A percentile compares a stretch with the other conserved stretches of the same genome.
phyloP scores from a whole-genome alignment of 2,329 filamentous ascomycete genomes.

The Sordariomycetes sp. region DNA sequence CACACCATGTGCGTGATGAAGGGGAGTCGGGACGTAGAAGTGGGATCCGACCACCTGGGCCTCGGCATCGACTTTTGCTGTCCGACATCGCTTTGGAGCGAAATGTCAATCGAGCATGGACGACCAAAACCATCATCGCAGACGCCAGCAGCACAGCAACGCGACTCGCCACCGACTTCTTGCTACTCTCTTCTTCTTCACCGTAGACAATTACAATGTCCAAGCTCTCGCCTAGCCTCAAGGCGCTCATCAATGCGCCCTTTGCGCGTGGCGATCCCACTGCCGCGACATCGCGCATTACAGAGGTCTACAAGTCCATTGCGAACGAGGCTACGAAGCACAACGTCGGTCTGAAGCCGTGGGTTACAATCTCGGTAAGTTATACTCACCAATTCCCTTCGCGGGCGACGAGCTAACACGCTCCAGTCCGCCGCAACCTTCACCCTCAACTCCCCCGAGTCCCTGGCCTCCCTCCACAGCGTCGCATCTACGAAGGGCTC shows the following conservation, averaged over 20 bases:
- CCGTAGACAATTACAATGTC: constrained; percentile 41
- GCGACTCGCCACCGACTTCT: too few species aligned
- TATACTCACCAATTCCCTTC: background rate
- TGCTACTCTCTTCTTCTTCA: too few species aligned
- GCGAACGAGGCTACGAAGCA: constrained; percentile 52
- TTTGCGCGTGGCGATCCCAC: constrained; percentile 57
- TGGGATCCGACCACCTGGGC: background rate
- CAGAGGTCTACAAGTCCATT: constrained; percentile 55
- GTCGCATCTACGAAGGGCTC: constrained; percentile 24
- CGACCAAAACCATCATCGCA: too few species aligned
- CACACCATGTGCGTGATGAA: background rate
- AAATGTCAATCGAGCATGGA: too few species aligned
- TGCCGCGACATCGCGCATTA: constrained; percentile 54
- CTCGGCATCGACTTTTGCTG: too few species aligned
- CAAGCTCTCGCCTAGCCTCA: constrained; percentile 62
- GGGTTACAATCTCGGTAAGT: constrained; percentile 56
- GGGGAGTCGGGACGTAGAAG: background rate
- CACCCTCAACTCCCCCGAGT: constrained; percentile 78
- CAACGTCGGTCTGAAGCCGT: constrained; percentile 53
- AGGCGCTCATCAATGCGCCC: constrained; percentile 64
- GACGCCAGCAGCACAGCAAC: too few species aligned
- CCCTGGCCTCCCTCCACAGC: constrained; percentile 54
- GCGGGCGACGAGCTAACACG: too few species aligned
- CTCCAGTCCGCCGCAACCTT: constrained; percentile 68
- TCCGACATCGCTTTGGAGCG: too few species aligned